Evolutionary conservation across 1,284 basidiomycete species (phyloP).

Genomic region (Takashimella koratensis): DNA sequence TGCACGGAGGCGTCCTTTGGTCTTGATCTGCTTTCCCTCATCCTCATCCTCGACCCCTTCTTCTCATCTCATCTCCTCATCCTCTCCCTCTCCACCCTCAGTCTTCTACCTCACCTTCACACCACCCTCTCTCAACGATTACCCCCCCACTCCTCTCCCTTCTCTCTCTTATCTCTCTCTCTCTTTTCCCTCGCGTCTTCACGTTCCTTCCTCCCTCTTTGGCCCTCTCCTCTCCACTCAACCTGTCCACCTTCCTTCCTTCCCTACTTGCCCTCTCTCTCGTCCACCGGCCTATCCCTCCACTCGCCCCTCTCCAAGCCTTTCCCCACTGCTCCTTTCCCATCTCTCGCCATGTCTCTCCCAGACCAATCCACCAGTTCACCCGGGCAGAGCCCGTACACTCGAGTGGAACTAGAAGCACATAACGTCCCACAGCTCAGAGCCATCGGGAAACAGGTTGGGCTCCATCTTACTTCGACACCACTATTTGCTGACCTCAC

Average conservation of each 20-base stretch:
- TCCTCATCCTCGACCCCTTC: too few relatives aligned
- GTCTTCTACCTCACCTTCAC: too few relatives aligned
- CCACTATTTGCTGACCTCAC: too few relatives aligned
- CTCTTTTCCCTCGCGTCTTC: too few relatives aligned
- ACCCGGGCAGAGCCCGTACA: neutral
- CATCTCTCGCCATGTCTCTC: neutral
- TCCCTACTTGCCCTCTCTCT: neutral
- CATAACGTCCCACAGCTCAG: conserved; percentile 33
- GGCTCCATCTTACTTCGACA: too few relatives aligned
- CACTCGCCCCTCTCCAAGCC: neutral
- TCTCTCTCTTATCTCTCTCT: too few relatives aligned
- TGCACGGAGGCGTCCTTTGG: too few relatives aligned
- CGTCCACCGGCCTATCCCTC: neutral
- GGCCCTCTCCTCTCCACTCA: neutral
- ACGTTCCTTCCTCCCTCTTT: too few relatives aligned
- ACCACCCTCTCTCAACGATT: too few relatives aligned
- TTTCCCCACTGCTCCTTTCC: neutral
- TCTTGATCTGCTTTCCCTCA: too few relatives aligned
- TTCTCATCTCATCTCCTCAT: too few relatives aligned
- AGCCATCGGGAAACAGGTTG: conserved; percentile 27
- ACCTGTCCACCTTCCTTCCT: neutral
- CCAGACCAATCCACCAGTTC: neutral
- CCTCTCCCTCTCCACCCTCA: too few relatives aligned
- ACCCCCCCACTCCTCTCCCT: neutral
- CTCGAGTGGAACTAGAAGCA: conserved; percentile 6